Percentiles rank a stretch among this genome's conserved stretches.
These are phyloP conservation scores for Ceratocystis albifundus DNA, from an alignment of 2,329 filamentous ascomycete species.

Conservation along the genomic window DNA sequence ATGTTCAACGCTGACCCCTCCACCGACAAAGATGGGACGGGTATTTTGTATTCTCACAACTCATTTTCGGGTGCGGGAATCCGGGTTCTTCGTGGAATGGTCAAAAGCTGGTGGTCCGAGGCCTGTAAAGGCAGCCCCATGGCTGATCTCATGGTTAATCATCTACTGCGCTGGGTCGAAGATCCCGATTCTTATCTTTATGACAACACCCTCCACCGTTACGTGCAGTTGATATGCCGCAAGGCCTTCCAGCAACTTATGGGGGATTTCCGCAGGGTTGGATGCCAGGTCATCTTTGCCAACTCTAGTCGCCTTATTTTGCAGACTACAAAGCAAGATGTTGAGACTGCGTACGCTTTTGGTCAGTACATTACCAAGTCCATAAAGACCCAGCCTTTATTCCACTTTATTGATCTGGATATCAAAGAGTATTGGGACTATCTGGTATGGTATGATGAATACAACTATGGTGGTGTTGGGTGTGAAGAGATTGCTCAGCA, in stretches of 20 bases:
- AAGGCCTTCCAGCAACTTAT: conserved; percentile 96
- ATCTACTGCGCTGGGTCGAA: conserved; percentile 94
- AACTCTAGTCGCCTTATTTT: conserved; percentile 78
- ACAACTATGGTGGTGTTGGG: conserved; percentile 94
- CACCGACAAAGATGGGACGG: conserved; percentile 35
- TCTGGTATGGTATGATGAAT: conserved; percentile 96
- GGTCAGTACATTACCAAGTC: conserved; percentile 96
- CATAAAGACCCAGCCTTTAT: conserved; percentile 87
- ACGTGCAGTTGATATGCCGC: conserved; percentile 96
- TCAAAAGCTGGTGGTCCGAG: conserved; percentile 96
- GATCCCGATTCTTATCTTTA: conserved; percentile 89
- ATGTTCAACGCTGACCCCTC: conserved; percentile 68
- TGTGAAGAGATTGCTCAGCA: conserved; percentile 67
- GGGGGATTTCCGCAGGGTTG: conserved; percentile 89
- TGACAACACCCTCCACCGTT: conserved; percentile 86
- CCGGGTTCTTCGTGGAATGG: conserved; percentile 88
- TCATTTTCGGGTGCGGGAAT: conserved; percentile 90
- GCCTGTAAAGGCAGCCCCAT: conserved; percentile 82
- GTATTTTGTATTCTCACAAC: conserved; percentile 33
- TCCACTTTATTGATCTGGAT: conserved; percentile 93
- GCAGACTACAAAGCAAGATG: conserved; percentile 92
- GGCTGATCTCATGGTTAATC: conserved; percentile 95
- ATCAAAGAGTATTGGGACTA: conserved; percentile 99
- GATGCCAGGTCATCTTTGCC: conserved; percentile 91
- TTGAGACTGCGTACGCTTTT: conserved; percentile 93